Conservation (phyloP, 73 alveolate genomes). For the Uronychia setigera region DNA sequence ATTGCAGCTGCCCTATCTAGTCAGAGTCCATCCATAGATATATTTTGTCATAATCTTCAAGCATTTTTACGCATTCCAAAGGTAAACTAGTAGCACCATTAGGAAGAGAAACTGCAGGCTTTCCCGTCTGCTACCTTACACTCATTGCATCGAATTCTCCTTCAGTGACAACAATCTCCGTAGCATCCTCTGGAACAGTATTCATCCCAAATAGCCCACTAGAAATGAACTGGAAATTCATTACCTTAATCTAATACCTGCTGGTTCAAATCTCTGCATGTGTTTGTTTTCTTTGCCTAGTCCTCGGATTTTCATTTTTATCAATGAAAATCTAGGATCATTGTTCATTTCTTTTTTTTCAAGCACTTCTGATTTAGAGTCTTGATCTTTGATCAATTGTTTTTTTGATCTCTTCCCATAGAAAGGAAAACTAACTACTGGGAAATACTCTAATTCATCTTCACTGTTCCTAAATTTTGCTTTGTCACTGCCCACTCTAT, state of each 20-base stretch:
- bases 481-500: slow-evolving; percentile 68
- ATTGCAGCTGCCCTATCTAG: slow-evolving; percentile 71
- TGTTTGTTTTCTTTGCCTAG: slow-evolving; percentile 59
- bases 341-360: slow-evolving; percentile 40
- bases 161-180: slow-evolving; percentile 84
- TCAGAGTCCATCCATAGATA: slow-evolving; percentile 87
- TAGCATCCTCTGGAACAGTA: slow-evolving; percentile 63
- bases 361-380: slow-evolving; percentile 40
- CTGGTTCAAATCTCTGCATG: slow-evolving; percentile 50
- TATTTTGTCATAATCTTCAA: slow-evolving; percentile 77
- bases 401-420: slow-evolving; percentile 42
- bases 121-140: slow-evolving; percentile 81
- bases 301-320: slow-evolving; percentile 66
- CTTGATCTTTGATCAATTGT: slow-evolving; percentile 24
- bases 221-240: slow-evolving; percentile 10
- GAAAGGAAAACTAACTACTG: slow-evolving; percentile 65
- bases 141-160: slow-evolving; percentile 97
- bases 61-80: slow-evolving; percentile 74
- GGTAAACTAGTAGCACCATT: slow-evolving; percentile 90
- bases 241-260: slow-evolving; percentile 44
- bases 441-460: slow-evolving; percentile 43
- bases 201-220: slow-evolving; percentile 89
- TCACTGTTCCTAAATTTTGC: slow-evolving; percentile 66
- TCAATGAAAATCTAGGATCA: slow-evolving; percentile 34
- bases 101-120: slow-evolving; percentile 88